phyloP scores from a whole-genome alignment of 306 rosid species.

The Acacia confusa region DNA sequence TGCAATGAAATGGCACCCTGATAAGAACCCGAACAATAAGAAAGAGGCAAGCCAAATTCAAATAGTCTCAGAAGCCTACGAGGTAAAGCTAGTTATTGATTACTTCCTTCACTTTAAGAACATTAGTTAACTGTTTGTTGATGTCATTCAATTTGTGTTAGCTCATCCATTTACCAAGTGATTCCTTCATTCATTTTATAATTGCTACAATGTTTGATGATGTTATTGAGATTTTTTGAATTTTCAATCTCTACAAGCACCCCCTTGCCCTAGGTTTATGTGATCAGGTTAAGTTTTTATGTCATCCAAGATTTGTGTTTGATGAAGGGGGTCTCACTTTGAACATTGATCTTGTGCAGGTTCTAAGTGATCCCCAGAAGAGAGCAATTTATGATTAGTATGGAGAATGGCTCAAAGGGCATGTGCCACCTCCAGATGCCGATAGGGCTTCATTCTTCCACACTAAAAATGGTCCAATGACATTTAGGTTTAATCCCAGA shows the following conservation, averaged over 20 bases:
- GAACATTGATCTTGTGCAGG: slow-evolving; percentile 44
- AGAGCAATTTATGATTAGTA: slow-evolving; percentile 83
- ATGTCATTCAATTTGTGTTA: neutral
- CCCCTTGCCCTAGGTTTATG: neutral
- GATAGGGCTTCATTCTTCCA: slow-evolving; percentile 75
- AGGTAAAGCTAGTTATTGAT: slow-evolving; percentile 35
- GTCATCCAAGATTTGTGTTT: neutral
- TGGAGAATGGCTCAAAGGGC: slow-evolving; percentile 90
- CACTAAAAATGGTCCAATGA: slow-evolving; percentile 61
- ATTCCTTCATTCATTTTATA: neutral
- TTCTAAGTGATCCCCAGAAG: slow-evolving; percentile 87
- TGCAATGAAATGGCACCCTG: slow-evolving; percentile 98
- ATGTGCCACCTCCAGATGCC: slow-evolving; percentile 71
- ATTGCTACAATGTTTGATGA: neutral
- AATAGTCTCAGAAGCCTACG: slow-evolving; percentile 87
- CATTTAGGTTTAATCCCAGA: slow-evolving; percentile 78
- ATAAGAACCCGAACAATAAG: slow-evolving; percentile 78
- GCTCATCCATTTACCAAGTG: neutral
- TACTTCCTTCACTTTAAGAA: neutral
- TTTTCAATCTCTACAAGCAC: neutral
- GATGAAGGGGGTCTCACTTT: slow-evolving; percentile 18
- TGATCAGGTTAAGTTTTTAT: neutral
- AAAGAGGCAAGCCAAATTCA: slow-evolving; percentile 80
- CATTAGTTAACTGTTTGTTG: neutral
- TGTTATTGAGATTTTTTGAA: neutral